Conservation (phyloP, 2,329 filamentous ascomycete genomes). For the Laburnicola sp. region DNA sequence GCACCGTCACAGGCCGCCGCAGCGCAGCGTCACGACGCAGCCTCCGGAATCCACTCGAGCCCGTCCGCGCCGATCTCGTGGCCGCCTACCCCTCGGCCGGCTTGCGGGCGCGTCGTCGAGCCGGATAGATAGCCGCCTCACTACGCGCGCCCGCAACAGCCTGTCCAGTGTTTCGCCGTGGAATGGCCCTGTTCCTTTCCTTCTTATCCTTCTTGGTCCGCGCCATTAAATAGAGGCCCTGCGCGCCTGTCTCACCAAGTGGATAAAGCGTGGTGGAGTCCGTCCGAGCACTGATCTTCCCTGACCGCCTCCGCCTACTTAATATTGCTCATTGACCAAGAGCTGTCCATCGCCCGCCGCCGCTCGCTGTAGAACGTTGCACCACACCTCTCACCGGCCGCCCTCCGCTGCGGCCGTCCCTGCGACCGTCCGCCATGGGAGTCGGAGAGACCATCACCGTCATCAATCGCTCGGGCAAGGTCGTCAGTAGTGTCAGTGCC, state of each 20-base stretch:
- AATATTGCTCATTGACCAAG: slow-evolving; percentile 20
- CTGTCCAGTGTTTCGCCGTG: slow-evolving; percentile 9
- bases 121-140: slow-evolving; percentile 39
- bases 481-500: slow-evolving; percentile 81
- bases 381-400: slow-evolving; percentile 23
- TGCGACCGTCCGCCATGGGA: slow-evolving; percentile 32
- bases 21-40: slow-evolving; percentile 31
- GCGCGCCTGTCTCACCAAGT: slow-evolving; percentile 18
- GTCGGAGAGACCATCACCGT: slow-evolving; percentile 79
- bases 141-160: slow-evolving; percentile 17
- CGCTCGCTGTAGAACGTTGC: slow-evolving; percentile 23
- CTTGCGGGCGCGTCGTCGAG: no score
- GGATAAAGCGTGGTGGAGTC: slow-evolving; percentile 14
- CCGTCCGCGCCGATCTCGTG: slow-evolving; percentile 16
- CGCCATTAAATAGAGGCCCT: slow-evolving; percentile 11
- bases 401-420: slow-evolving; percentile 24
- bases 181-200: no score
- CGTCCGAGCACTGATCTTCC: slow-evolving; percentile 23
- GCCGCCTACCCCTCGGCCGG: slow-evolving; percentile 18
- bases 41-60: slow-evolving; percentile 9
- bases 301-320: slow-evolving; percentile 38
- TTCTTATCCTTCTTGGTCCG: not conserved
- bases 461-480: slow-evolving; percentile 87
- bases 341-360: slow-evolving; percentile 22
- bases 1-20: slow-evolving; percentile 36